phyloP scores from a whole-genome alignment of 805 yeast species.

The Scheffersomyces ergatensis region DNA sequence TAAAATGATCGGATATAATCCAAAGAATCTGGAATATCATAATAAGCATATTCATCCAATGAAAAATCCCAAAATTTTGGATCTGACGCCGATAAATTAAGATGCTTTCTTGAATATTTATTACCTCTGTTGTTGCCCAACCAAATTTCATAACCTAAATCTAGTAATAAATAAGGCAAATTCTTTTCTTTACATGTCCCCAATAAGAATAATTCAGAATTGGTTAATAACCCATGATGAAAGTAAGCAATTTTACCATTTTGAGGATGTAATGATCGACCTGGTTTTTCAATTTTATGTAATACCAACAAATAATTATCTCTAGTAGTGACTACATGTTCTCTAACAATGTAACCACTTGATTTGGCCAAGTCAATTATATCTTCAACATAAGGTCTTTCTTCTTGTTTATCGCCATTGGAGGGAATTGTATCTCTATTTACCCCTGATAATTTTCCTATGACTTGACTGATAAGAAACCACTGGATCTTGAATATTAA shows the following conservation, averaged over 20 bases:
- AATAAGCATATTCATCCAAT: constrained; percentile 28
- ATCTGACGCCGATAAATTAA: constrained; percentile 20
- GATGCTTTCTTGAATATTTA: constrained; percentile 29
- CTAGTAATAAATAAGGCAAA: constrained; percentile 19
- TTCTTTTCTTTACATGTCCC: constrained; percentile 20
- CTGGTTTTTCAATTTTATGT: constrained; percentile 21
- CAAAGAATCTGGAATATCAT: constrained; percentile 27
- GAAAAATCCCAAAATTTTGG: constrained; percentile 28
- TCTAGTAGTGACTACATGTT: constrained; percentile 27
- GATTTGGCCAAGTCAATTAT: constrained; percentile 21
- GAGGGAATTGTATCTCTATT: neutral
- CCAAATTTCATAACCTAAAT: constrained; percentile 23
- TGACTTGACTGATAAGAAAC: neutral
- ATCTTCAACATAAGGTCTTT: constrained; percentile 10
- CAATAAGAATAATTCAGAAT: constrained; percentile 35
- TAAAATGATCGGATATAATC: constrained; percentile 18
- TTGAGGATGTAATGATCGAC: neutral
- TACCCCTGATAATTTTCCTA: constrained; percentile 1
- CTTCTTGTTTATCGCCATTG: neutral
- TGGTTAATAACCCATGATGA: constrained; percentile 30
- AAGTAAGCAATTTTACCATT: constrained; percentile 21
- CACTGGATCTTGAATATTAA: neutral
- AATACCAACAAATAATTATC: constrained; percentile 27
- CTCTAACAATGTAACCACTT: constrained; percentile 22
- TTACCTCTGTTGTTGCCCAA: constrained; percentile 25